Evolutionary conservation across 306 rosid species (phyloP).

Genomic region (Cucurbita moschata): DNA sequence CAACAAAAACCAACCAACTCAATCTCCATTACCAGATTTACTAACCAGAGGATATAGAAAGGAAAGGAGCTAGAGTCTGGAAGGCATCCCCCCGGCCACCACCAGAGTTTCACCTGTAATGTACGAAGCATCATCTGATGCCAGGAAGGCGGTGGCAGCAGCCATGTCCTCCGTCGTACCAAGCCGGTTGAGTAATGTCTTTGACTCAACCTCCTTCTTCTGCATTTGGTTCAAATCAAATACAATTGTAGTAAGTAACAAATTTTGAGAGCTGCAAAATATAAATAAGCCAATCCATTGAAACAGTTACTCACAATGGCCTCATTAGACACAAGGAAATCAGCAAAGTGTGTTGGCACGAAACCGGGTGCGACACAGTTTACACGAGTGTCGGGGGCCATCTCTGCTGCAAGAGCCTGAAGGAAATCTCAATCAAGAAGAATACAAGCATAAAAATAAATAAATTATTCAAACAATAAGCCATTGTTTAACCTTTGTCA

Average conservation of each 20-base stretch:
- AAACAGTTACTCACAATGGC: constrained; percentile 28
- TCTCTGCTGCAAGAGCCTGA: constrained; percentile 78
- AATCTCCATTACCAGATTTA: not conserved
- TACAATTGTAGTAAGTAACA: not conserved
- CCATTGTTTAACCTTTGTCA: constrained; percentile 46
- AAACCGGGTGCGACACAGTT: constrained; percentile 94
- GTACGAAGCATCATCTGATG: constrained; percentile 84
- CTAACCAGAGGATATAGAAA: not conserved
- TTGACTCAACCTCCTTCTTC: constrained; percentile 45
- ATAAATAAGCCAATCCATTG: not conserved
- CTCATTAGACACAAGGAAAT: constrained; percentile 30
- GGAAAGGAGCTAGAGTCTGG: constrained; percentile 48
- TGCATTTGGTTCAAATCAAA: constrained; percentile 20
- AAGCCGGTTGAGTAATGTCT: constrained; percentile 59
- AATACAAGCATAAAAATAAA: constrained; percentile 6
- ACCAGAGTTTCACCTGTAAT: constrained; percentile 93
- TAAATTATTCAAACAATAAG: not conserved
- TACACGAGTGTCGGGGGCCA: constrained; percentile 81
- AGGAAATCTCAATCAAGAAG: not conserved
- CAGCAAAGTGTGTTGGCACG: constrained; percentile 83
- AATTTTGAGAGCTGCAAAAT: not conserved
- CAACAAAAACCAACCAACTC: not conserved
- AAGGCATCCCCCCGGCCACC: constrained; percentile 82
- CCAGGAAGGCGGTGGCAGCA: constrained; percentile 74
- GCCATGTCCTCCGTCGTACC: constrained; percentile 91